Evolutionary conservation across 2,329 filamentous ascomycete species (phyloP).

Genomic region (Mycosphaerella sp.): DNA sequence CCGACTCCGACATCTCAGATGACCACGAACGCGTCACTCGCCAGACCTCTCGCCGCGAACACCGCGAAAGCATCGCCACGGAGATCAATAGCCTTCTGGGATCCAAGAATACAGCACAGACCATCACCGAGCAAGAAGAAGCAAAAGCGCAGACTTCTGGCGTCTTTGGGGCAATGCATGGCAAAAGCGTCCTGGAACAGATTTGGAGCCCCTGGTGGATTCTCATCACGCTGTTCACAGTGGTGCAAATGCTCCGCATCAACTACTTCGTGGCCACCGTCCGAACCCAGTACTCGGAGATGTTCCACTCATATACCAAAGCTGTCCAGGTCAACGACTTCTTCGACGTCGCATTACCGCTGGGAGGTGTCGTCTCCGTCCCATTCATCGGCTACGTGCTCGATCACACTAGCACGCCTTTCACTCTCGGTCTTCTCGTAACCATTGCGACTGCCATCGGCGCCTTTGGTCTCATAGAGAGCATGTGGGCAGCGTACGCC

Average conservation of each 20-base stretch:
- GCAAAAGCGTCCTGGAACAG: slow-evolving; percentile 62
- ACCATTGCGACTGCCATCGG: slow-evolving; percentile 67
- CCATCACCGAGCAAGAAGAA: slow-evolving; percentile 59
- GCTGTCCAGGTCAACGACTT: slow-evolving; percentile 71
- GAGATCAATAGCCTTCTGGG: slow-evolving; percentile 72
- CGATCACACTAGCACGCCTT: slow-evolving; percentile 66
- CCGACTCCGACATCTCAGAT: slow-evolving; percentile 50
- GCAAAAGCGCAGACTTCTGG: slow-evolving; percentile 64
- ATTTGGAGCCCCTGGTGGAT: slow-evolving; percentile 78
- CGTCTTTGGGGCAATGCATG: slow-evolving; percentile 83
- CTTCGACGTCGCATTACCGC: slow-evolving; percentile 78
- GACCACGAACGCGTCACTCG: slow-evolving; percentile 52
- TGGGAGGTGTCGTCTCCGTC: slow-evolving; percentile 77
- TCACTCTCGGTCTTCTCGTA: slow-evolving; percentile 66
- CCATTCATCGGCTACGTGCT: slow-evolving; percentile 79
- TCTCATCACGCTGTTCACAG: slow-evolving; percentile 73
- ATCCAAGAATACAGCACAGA: slow-evolving; percentile 53
- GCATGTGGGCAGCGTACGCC: slow-evolving; percentile 64
- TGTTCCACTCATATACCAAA: slow-evolving; percentile 57
- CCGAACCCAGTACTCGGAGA: slow-evolving; percentile 69
- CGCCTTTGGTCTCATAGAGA: slow-evolving; percentile 65
- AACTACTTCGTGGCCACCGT: slow-evolving; percentile 92
- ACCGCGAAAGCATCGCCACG: slow-evolving; percentile 57
- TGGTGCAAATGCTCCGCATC: slow-evolving; percentile 56
- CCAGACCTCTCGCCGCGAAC: slow-evolving; percentile 46